Conservation (phyloP, 2,329 filamentous ascomycete species). For the Cercospora nicotianae region DNA sequence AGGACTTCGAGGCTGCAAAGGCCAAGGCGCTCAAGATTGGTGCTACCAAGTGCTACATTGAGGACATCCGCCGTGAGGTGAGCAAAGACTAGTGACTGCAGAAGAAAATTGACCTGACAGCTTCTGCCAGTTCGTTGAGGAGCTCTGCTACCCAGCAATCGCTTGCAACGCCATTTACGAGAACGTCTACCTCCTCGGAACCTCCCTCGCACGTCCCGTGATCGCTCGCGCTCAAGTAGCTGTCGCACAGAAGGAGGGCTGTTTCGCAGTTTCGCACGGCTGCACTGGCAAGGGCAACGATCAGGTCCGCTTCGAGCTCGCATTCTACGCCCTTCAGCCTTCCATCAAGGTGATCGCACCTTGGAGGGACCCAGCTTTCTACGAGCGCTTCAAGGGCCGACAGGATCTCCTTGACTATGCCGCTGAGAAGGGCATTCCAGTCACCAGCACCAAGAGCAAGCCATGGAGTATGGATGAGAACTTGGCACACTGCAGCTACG, state of each 20-base stretch:
- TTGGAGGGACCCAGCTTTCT: constrained; percentile 70
- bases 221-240: constrained; percentile 67
- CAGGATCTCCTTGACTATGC: constrained; percentile 74
- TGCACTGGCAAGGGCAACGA: constrained; percentile 67
- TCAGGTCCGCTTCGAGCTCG: constrained; percentile 66
- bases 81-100: not conserved
- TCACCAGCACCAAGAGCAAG: constrained; percentile 71
- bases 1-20: constrained; percentile 72
- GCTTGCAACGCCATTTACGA: constrained; percentile 65
- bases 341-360: constrained; percentile 72
- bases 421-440: constrained; percentile 64
- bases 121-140: constrained; percentile 63
- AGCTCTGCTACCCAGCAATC: constrained; percentile 77
- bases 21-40: constrained; percentile 71
- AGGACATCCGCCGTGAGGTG: constrained; percentile 61
- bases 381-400: constrained; percentile 68
- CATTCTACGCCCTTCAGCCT: constrained; percentile 63
- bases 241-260: constrained; percentile 64
- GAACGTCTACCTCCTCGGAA: constrained; percentile 61
- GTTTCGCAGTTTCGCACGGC: constrained; percentile 50
- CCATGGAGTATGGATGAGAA: constrained; percentile 71
- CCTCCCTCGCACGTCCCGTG: constrained; percentile 64
- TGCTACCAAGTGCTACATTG: constrained; percentile 62
- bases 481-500: constrained; percentile 75
- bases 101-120: not conserved